phyloP scores from a whole-genome alignment of 164 flowering plant genomes.

The Magnolia changhungtana region DNA sequence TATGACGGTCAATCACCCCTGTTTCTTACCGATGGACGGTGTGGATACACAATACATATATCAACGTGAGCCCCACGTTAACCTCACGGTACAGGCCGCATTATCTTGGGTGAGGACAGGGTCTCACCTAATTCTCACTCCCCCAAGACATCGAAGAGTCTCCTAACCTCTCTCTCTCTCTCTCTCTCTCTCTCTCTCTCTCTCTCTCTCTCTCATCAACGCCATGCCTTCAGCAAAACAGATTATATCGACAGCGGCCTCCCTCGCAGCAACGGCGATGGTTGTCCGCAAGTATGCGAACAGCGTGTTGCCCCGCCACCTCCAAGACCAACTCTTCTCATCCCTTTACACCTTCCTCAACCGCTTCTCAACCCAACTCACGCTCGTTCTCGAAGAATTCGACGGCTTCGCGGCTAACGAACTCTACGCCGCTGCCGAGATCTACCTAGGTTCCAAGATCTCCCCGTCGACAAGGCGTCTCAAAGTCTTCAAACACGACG shows the following conservation, averaged over 20 bases:
- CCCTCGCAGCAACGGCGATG: neutral
- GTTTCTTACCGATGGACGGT: too few relatives aligned
- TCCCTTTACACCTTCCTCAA: constrained; percentile 21
- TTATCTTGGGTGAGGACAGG: too few relatives aligned
- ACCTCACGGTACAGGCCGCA: too few relatives aligned
- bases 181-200: too few relatives aligned
- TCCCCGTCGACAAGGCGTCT: constrained; percentile 7
- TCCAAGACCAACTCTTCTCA: constrained; percentile 29
- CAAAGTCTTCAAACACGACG: constrained; percentile 3
- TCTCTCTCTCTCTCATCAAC: constrained; percentile 30
- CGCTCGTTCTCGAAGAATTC: constrained; percentile 23
- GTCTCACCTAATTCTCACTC: too few relatives aligned
- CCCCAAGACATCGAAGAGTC: too few relatives aligned
- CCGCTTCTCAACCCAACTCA: constrained; percentile 36
- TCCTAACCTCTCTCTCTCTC: too few relatives aligned
- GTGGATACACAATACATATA: too few relatives aligned
- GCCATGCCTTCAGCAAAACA: constrained; percentile 24
- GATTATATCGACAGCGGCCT: neutral
- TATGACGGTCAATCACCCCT: too few relatives aligned
- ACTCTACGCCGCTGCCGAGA: constrained; percentile 25
- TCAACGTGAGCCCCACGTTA: too few relatives aligned
- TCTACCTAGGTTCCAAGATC: constrained; percentile 20
- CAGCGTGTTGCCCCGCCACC: constrained; percentile 30
- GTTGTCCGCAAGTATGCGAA: constrained; percentile 33
- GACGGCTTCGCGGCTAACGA: constrained; percentile 17